Percentiles rank a stretch among this genome's conserved stretches.
These are phyloP conservation scores for Lizonia empirigonia DNA, from an alignment of 2,329 filamentous ascomycete genomes.

Conservation along the genomic window DNA sequence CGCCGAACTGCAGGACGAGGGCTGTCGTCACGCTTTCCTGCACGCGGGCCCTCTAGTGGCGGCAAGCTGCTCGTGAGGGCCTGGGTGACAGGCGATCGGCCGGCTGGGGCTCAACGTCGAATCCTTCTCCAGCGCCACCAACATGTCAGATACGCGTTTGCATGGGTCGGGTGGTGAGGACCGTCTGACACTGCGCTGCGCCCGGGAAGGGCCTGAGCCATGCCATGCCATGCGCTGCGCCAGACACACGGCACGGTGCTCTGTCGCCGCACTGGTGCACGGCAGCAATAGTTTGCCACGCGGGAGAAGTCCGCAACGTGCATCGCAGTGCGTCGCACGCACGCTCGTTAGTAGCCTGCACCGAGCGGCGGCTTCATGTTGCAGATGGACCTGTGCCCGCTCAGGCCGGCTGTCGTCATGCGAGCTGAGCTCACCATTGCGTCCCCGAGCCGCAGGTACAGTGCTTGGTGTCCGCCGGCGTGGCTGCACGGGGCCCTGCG, in stretches of 20 bases:
- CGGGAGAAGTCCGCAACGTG: constrained; percentile 5
- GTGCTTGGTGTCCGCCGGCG: not conserved
- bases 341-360: not conserved
- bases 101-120: not conserved
- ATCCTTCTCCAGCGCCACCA: not conserved
- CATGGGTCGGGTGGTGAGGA: not conserved
- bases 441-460: constrained; percentile 4
- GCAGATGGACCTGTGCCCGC: not conserved
- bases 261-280: too few species aligned
- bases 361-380: not conserved
- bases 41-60: not conserved
- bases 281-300: constrained; percentile 1
- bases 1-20: not conserved
- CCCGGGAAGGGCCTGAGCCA: not conserved
- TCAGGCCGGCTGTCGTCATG: not conserved
- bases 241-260: too few species aligned
- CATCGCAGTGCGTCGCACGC: constrained; percentile 9
- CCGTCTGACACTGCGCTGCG: constrained; percentile 1
- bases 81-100: not conserved
- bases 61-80: not conserved
- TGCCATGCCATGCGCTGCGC: not conserved
- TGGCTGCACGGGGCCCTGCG: not conserved
- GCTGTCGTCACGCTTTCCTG: too few species aligned
- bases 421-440: not conserved
- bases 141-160: not conserved